Percentiles rank a stretch among this genome's conserved stretches.
Evolutionary conservation across 192 early-diverging fungal species (phyloP).

Genomic region (Cetraspora pellucida): DNA sequence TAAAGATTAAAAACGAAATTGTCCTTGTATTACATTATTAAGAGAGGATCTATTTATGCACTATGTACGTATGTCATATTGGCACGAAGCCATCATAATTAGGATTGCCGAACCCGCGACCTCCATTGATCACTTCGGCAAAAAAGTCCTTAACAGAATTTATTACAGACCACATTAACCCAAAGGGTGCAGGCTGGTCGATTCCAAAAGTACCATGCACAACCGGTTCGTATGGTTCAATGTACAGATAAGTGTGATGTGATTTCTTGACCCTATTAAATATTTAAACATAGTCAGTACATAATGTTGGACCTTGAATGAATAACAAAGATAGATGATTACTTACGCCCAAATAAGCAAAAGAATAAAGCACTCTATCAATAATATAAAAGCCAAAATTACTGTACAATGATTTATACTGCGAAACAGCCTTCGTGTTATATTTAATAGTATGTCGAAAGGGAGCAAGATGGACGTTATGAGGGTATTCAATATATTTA

Average conservation of each 20-base stretch:
- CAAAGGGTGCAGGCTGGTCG: neutral
- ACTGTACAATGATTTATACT: neutral
- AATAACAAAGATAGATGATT: neutral
- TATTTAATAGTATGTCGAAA: neutral
- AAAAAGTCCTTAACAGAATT: constrained; percentile 13
- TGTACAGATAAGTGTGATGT: neutral
- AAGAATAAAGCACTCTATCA: neutral
- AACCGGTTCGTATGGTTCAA: constrained; percentile 26
- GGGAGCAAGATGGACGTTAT: neutral
- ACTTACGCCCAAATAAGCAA: neutral
- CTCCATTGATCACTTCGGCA: constrained; percentile 22
- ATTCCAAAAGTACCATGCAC: constrained; percentile 29
- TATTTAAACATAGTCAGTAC: neutral
- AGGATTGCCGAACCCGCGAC: constrained; percentile 24
- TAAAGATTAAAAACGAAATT: no score
- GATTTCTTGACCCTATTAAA: neutral
- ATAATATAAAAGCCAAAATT: neutral
- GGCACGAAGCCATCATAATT: constrained; percentile 28
- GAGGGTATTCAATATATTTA: neutral
- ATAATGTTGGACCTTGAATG: neutral
- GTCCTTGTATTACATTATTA: no score
- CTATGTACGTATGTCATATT: constrained; percentile 16
- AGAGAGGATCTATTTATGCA: no score
- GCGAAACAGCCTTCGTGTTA: neutral
- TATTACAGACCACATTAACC: neutral